phyloP scores from a whole-genome alignment of 1,284 basidiomycete genomes.

The Sporisorium exsertum region DNA sequence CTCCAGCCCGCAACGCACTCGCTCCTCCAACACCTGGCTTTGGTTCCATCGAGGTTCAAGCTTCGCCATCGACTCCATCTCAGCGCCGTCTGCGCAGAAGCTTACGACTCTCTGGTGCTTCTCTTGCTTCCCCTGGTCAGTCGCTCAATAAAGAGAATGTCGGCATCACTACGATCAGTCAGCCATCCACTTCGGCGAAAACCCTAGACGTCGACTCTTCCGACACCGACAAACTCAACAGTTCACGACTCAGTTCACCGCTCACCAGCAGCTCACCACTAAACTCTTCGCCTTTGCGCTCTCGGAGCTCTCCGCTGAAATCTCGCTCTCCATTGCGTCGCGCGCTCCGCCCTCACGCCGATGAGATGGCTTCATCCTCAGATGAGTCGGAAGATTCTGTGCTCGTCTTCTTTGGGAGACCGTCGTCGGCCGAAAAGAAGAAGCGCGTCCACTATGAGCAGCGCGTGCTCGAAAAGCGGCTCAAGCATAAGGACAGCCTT shows the following conservation, averaged over 20 bases:
- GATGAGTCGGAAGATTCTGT: conserved; percentile 44
- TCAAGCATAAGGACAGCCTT: conserved; percentile 52
- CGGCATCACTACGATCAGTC: background rate
- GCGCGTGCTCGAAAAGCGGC: conserved; percentile 40
- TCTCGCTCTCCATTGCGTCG: conserved; percentile 23
- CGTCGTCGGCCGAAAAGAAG: conserved; percentile 48
- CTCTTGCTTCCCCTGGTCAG: conserved; percentile 14
- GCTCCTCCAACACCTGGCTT: background rate
- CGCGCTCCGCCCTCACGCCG: background rate
- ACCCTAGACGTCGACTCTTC: conserved; percentile 18
- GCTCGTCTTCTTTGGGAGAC: conserved; percentile 53
- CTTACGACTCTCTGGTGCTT: conserved; percentile 28
- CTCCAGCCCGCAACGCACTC: background rate
- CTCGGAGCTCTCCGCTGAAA: conserved; percentile 23
- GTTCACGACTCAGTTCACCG: conserved; percentile 4
- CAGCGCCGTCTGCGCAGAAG: conserved; percentile 31
- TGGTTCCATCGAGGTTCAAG: conserved; percentile 2
- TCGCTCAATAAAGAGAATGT: conserved; percentile 29
- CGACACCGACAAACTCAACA: conserved; percentile 14
- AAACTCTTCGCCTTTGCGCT: conserved; percentile 19
- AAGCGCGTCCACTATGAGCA: conserved; percentile 51
- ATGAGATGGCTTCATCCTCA: conserved; percentile 29
- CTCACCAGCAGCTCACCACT: conserved; percentile 12
- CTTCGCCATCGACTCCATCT: conserved; percentile 12
- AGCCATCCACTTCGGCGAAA: conserved; percentile 34